Conservation (phyloP, 352 stramenopile genomes). For the Phytophthora kernoviae region DNA sequence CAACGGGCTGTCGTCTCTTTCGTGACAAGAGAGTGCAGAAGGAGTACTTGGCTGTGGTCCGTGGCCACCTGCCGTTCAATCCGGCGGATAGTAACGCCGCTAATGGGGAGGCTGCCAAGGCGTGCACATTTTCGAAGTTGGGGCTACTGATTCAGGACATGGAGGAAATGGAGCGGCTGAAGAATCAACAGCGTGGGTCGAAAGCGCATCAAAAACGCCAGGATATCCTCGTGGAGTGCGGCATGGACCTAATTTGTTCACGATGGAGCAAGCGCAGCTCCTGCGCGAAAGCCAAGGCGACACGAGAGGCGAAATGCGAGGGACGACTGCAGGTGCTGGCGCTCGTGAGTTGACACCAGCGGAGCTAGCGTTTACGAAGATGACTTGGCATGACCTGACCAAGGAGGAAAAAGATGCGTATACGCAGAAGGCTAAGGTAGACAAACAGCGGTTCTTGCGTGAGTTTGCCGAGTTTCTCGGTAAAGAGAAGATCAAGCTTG, state of each 20-base stretch:
- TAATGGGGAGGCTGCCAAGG: slow-evolving; percentile 21
- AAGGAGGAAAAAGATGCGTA: slow-evolving; percentile 55
- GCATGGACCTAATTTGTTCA: slow-evolving; percentile 66
- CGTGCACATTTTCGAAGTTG: slow-evolving; percentile 72
- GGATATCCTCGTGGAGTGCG: slow-evolving; percentile 62
- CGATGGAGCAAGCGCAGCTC: slow-evolving; percentile 66
- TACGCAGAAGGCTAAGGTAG: slow-evolving; percentile 39
- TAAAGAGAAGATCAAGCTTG: slow-evolving; percentile 45
- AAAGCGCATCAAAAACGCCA: slow-evolving; percentile 47
- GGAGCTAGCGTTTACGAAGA: slow-evolving; percentile 33
- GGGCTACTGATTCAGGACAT: slow-evolving; percentile 71
- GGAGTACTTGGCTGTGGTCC: slow-evolving; percentile 84
- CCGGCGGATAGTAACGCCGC: slow-evolving; percentile 33
- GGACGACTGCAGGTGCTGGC: slow-evolving; percentile 4
- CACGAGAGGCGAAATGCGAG: slow-evolving; percentile 9
- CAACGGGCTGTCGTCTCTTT: slow-evolving; percentile 73
- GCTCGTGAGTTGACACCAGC: slow-evolving; percentile 31
- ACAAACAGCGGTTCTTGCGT: slow-evolving; percentile 58
- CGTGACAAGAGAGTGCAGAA: slow-evolving; percentile 83
- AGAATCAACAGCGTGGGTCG: slow-evolving; percentile 57
- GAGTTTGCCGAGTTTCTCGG: slow-evolving; percentile 65
- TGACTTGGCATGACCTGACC: slow-evolving; percentile 54
- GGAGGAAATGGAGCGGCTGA: slow-evolving; percentile 64
- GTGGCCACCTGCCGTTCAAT: slow-evolving; percentile 69
- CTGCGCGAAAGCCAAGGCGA: slow-evolving; percentile 29